Base-by-base conservation (phyloP, 2,329 filamentous ascomycete species). In the Verticillium nubilum region DNA sequence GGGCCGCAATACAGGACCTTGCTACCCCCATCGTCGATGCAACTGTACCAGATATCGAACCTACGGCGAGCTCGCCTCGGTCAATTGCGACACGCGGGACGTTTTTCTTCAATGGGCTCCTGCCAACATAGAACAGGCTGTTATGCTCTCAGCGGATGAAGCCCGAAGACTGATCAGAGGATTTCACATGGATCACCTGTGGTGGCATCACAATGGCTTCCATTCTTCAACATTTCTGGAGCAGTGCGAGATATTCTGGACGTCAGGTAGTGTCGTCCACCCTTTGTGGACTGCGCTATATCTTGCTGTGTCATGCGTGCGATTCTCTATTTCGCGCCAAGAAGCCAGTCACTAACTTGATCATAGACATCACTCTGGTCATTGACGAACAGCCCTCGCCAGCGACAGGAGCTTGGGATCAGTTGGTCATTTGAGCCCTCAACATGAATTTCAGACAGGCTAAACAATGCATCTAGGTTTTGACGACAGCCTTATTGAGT, bases 1-100 rank as follows among this genome's bases (percentile, higher is more conserved):
- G 73, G 71, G 71, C n/a, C 68, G 73, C 52, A 71, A 72, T 54
- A 69, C 66, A 15, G 67, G 68, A 5, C 64, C 66, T 5, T 74
- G 72, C 58, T 74, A 68, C 54, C 72, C 72, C 2, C 72, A 74
- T 55, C 65, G 69, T 13, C 63, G 65, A 17, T 73, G 72, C 55
- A 64, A 26, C 56, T 73, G 66, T 66, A 67, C 63, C 55, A 68
- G 56, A 55, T 63, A 67, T 33, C 63, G 65, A 0, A 59, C 59
- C 9, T 67, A 65, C 57, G 59, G 64, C 5, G 67, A 67, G 57
- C 57, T 67, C 17, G 61, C 63, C 2, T 67, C 65, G 5, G 64
- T 67, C 33, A 67, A 68, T 50, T 59, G 62, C 59, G 64, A 66
- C 37, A 62, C 68, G 19, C 62, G 61, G 6, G 53, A 42, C 3